Evolutionary conservation across 169 alveolate species (phyloP).

Genomic region (Cyclospora cayetanensis): DNA sequence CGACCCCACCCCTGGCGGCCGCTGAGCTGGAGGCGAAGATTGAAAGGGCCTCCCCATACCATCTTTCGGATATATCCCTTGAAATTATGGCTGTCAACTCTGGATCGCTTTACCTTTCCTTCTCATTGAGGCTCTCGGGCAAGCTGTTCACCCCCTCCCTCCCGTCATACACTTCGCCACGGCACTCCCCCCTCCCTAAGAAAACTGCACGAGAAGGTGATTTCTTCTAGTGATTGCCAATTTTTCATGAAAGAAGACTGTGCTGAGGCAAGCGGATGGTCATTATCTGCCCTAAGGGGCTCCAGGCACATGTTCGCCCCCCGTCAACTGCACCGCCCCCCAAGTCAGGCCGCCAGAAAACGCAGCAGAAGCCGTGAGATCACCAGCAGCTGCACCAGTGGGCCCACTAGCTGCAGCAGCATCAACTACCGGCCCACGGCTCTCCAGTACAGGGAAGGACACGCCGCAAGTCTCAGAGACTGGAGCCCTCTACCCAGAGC

Average conservation of each 20-base stretch:
- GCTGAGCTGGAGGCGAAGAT: background rate
- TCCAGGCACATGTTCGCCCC: background rate
- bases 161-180: too few species aligned
- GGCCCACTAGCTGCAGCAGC: background rate
- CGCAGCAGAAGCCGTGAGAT: constrained; percentile 7
- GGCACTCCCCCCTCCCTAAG: too few species aligned
- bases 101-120: too few species aligned
- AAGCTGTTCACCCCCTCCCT: too few species aligned
- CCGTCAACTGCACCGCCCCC: background rate
- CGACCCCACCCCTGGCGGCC: background rate
- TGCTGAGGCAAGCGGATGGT: too few species aligned
- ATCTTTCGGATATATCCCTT: too few species aligned
- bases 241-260: background rate
- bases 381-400: background rate
- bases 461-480: background rate
- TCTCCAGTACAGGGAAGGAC: background rate
- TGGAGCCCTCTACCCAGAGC: background rate
- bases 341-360: background rate
- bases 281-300: background rate
- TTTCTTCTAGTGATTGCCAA: background rate
- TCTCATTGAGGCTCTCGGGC: too few species aligned
- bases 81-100: too few species aligned
- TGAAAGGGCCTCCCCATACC: background rate
- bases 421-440: background rate
- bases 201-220: too few species aligned